Conservation (phyloP, 352 stramenopile genomes). For the Pythium aristosporum region DNA sequence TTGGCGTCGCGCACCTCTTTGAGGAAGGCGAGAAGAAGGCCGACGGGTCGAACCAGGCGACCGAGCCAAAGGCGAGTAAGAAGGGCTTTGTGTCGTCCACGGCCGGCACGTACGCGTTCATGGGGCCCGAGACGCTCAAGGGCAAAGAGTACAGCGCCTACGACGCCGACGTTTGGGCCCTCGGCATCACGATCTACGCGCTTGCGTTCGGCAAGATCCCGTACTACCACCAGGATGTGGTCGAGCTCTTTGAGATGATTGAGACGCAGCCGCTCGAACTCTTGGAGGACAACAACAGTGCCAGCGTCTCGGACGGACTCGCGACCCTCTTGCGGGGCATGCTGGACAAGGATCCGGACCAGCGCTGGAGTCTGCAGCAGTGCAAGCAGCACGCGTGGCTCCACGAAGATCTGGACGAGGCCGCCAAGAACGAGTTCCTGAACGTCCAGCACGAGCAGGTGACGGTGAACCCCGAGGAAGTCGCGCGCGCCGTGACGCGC, state of each 20-base stretch:
- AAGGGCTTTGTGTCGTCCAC: slow-evolving; percentile 78
- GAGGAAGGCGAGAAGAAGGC: slow-evolving; percentile 42
- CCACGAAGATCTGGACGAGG: slow-evolving; percentile 45
- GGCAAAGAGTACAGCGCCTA: slow-evolving; percentile 79
- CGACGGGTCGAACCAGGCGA: slow-evolving; percentile 24
- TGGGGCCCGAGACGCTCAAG: slow-evolving; percentile 80
- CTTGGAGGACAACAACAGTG: slow-evolving; percentile 34
- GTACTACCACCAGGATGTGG: slow-evolving; percentile 81
- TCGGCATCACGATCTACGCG: slow-evolving; percentile 83
- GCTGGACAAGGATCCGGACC: slow-evolving; percentile 71
- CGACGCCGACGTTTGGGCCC: slow-evolving; percentile 84
- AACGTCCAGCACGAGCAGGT: slow-evolving; percentile 52
- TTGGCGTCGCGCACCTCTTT: slow-evolving; percentile 84
- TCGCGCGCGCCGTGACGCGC: slow-evolving; percentile 67
- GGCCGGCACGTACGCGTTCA: slow-evolving; percentile 84
- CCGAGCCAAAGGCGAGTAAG: slow-evolving; percentile 33
- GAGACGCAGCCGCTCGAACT: slow-evolving; percentile 47
- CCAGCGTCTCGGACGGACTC: slow-evolving; percentile 36
- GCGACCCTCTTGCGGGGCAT: slow-evolving; percentile 53
- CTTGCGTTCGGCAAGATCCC: slow-evolving; percentile 78
- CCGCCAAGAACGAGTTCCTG: slow-evolving; percentile 44
- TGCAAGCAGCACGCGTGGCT: slow-evolving; percentile 77
- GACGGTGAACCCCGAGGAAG: slow-evolving; percentile 54
- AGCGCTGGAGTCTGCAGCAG: slow-evolving; percentile 65
- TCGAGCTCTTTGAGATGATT: slow-evolving; percentile 84